phyloP scores from a whole-genome alignment of 2,329 filamentous ascomycete species.

The Diaporthe helianthi region DNA sequence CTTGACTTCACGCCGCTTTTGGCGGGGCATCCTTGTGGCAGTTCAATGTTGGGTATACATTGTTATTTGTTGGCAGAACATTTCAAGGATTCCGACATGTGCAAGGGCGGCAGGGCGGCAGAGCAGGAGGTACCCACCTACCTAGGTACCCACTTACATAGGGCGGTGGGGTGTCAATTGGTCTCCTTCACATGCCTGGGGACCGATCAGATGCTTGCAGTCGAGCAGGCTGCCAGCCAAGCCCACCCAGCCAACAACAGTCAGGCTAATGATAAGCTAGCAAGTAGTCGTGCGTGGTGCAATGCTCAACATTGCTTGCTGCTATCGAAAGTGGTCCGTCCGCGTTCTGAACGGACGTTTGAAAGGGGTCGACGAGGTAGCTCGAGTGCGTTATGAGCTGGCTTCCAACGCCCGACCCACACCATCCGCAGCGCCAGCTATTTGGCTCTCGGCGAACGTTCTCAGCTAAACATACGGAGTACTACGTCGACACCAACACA shows the following conservation, averaged over 20 bases:
- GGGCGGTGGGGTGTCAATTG: constrained; percentile 3
- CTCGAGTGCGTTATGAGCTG: neutral
- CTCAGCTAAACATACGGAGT: constrained; percentile 1
- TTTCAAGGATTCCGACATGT: constrained; percentile 17
- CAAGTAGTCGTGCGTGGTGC: neutral
- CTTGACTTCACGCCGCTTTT: constrained; percentile 25
- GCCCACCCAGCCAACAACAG: neutral
- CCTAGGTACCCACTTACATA: neutral
- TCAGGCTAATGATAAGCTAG: neutral
- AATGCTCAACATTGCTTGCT: neutral
- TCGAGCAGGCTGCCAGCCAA: neutral
- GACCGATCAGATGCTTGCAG: neutral
- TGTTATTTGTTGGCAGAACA: no score
- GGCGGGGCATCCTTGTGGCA: constrained; percentile 10
- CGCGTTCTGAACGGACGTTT: neutral
- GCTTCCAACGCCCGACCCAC: neutral
- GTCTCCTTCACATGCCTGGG: constrained; percentile 25
- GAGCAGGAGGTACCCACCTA: constrained; percentile 14
- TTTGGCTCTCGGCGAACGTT: neutral
- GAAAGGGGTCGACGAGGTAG: neutral
- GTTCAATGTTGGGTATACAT: no score
- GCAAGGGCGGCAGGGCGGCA: neutral
- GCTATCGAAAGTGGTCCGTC: neutral
- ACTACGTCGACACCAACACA: neutral
- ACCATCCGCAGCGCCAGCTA: constrained; percentile 1